Base-by-base conservation (phyloP, 2,329 filamentous ascomycete species). In the Alternaria triticina region DNA sequence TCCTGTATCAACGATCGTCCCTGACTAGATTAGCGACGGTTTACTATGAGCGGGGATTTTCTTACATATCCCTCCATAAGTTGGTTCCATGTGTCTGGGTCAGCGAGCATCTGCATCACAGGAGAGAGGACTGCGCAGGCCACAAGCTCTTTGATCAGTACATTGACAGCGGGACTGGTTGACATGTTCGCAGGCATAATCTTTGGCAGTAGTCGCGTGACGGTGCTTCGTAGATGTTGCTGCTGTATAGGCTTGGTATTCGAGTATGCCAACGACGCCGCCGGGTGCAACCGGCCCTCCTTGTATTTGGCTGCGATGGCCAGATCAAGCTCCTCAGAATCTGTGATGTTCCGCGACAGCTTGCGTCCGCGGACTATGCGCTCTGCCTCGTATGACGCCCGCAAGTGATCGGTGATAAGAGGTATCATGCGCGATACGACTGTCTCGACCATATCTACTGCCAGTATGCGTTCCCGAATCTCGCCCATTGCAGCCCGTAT, bases 1-100 rank as follows among this genome's bases (percentile, higher is more conserved):
- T 99, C 96, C 79, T 98, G 96, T 45, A 99, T 85, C 83, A 97
- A 91, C 25, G 91, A 91, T 54, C 92, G 90, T 17, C 94, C 91
- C 80, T 90, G 50, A 2, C 5, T 4, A 3, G 27, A 61, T 78
- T 54, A 78, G 70, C 25, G 17, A 36, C 11, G 4, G 22, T 45
- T 12, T n/a, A 50, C n/a, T 4, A 23, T 9, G 36, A 5, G 27
- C 69, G 81, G 36, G 22, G 8, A 23, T 36, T 22, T 30, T 54
- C 77, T 72, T 71, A 79, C 90, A 80, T 91, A 93, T 59, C 90
- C 94, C 80, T 98, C 95, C 86, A 98, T 93, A 63, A 97, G 81
- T 79, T 97, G 94, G 74, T 99, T 98, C 95, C 95, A 99, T 9
- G 91, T 97, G 82, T 99, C 96, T 1, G 96, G 94, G 71, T 99